Conservation (phyloP, 228 moss, liverwort and hornwort species). For the Sphagnum magellanicum region DNA sequence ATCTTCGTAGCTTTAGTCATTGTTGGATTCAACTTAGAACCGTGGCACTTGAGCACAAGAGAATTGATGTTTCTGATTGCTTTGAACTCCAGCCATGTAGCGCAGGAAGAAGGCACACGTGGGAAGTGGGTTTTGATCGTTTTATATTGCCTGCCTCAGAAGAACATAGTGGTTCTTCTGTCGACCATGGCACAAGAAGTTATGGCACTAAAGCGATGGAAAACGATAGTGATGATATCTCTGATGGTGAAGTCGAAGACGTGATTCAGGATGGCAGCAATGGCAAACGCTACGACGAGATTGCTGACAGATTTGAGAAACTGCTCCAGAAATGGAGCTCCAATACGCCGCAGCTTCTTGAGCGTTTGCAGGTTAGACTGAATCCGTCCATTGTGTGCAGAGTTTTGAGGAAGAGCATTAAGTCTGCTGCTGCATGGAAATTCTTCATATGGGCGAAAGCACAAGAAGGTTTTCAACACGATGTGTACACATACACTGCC, state of each 20-base stretch:
- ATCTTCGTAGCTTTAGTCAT: too few species aligned
- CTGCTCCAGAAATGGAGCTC: conserved; percentile 58
- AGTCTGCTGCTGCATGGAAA: conserved; percentile 36
- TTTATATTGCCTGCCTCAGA: too few species aligned
- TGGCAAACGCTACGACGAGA: conserved; percentile 21
- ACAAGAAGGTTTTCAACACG: conserved; percentile 51
- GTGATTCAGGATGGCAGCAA: background rate
- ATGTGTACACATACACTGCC: conserved; percentile 48
- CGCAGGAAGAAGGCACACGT: too few species aligned
- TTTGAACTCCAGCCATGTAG: too few species aligned
- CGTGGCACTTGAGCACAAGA: too few species aligned
- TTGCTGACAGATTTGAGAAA: conserved; percentile 26
- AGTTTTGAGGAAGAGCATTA: conserved; percentile 54
- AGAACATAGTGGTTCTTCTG: too few species aligned
- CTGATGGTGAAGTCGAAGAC: conserved; percentile 3
- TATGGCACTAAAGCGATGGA: too few species aligned
- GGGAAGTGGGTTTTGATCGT: too few species aligned
- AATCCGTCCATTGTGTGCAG: conserved; percentile 47
- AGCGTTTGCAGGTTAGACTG: conserved; percentile 37
- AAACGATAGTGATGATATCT: background rate
- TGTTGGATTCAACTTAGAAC: too few species aligned
- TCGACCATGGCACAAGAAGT: too few species aligned
- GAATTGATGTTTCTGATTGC: too few species aligned
- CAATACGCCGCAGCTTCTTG: conserved; percentile 43
- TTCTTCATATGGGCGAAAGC: conserved; percentile 73